Evolutionary conservation across 305 asterid genomes (phyloP), one percentile per base, ranked within the genome.

Genomic region (Solanum hybrid): DNA sequence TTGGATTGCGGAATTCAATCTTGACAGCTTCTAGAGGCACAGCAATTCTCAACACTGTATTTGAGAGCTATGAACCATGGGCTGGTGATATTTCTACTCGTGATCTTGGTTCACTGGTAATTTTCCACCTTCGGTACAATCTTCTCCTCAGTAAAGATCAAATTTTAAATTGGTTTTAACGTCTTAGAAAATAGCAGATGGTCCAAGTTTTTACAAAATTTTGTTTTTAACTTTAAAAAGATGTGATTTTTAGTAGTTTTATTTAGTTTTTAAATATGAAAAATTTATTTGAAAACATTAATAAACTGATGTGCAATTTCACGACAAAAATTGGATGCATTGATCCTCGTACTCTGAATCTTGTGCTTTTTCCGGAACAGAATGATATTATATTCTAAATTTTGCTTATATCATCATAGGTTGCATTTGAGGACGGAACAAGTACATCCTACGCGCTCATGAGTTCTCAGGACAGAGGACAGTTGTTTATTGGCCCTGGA

Each of bases 21-120:
- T 95, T 98, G 86, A 96, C 99, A 11, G 99, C 98, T 45, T 92
- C 99, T 76, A 95, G 99, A 87, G 99, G 99, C 88, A 98, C 99
- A 76, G 99, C 99, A n/a, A 92, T 96, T 90, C 96, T 98, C 92
- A 96, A 98, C 90, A 98, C 99, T 11, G 92, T 98, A 90, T 98
- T 98, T 87, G 98, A 98, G 64, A 94, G 95, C 90, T 98, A 96
- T 86, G 99, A 98, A 37, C 93, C 98, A 69, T 96, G 98, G 99
- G 98, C 98, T 64, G 99, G 99, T 78, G 99, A 96, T 90, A 95
- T 97, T 89, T 94, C 90, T 87, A 97, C 99, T 87, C 99, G 99
- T 78, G 99, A 96, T 93, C 96, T 45, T 40, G 99, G 99, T 85
- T 96, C 99, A 36, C 94, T 97, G 98, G 99, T 97, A 96, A 92